These are phyloP conservation scores for Pythium grandisporangium DNA, from an alignment of 352 stramenopile species.

Conservation along the genomic window DNA sequence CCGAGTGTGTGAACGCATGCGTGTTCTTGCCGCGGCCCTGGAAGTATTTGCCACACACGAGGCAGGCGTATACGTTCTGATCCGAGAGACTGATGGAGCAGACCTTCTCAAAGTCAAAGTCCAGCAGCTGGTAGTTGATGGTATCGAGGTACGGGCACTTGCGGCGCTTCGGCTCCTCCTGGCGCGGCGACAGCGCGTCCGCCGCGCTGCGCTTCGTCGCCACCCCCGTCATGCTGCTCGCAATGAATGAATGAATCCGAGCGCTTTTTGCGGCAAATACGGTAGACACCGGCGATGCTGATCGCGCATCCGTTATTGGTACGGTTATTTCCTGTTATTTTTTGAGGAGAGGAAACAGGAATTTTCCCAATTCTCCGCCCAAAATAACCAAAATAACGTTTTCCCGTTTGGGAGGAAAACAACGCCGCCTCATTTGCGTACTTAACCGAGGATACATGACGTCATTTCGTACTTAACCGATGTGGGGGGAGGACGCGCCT, in stretches of 20 bases:
- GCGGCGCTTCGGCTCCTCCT: conserved; percentile 76
- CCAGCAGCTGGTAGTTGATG: conserved; percentile 94
- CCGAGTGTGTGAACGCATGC: conserved; percentile 94
- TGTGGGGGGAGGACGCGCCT: conserved; percentile 4
- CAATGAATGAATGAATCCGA: no score
- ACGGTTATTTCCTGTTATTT: no score
- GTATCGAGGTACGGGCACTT: conserved; percentile 99
- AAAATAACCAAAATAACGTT: no score
- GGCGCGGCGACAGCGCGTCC: no score
- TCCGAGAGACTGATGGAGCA: conserved; percentile 95
- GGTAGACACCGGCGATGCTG: no score
- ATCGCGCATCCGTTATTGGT: no score
- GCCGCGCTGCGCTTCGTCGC: no score
- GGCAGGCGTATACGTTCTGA: conserved; percentile 97
- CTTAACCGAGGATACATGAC: neutral
- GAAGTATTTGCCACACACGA: conserved; percentile 99
- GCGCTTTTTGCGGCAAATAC: no score
- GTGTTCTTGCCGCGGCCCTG: conserved; percentile 90
- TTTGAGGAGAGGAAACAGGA: no score
- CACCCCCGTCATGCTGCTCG: conserved; percentile 57
- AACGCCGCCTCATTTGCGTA: conserved; percentile 1
- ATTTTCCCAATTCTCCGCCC: no score
- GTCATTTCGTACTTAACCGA: conserved; percentile 12
- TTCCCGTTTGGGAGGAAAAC: no score
- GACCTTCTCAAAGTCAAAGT: conserved; percentile 99